These are phyloP conservation scores for Rhodomyrtus tomentosa DNA, from an alignment of 345 rosid genomes.

Conservation along the genomic window DNA sequence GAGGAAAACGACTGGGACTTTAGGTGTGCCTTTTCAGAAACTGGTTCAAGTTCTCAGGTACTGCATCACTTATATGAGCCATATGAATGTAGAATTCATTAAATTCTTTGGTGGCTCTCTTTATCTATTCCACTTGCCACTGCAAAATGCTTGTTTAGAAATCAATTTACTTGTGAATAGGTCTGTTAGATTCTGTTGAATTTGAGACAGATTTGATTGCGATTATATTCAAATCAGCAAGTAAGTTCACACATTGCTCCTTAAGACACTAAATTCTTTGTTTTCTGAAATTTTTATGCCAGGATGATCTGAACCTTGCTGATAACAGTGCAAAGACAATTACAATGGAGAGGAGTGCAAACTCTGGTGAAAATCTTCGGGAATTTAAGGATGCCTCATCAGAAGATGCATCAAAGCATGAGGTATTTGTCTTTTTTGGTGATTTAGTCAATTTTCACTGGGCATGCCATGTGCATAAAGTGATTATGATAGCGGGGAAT, in stretches of 20 bases:
- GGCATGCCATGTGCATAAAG: background rate
- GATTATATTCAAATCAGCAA: background rate
- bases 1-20: conserved; percentile 39
- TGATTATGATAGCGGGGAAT: background rate
- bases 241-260: background rate
- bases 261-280: background rate
- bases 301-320: conserved; percentile 1
- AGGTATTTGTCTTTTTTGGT: background rate
- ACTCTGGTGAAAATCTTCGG: conserved; percentile 29
- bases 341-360: conserved; percentile 5
- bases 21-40: conserved; percentile 30
- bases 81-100: background rate
- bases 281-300: background rate
- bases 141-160: background rate
- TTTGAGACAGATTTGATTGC: background rate
- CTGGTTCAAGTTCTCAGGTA: conserved; percentile 18
- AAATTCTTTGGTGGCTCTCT: background rate
- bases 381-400: conserved; percentile 28
- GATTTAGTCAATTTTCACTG: background rate
- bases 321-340: background rate
- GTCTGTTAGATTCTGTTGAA: background rate
- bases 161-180: background rate
- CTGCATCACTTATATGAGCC: background rate
- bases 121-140: background rate
- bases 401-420: conserved; percentile 11